Base-by-base conservation (phyloP, 1,139 yeast species). In the Candida albicans region DNA sequence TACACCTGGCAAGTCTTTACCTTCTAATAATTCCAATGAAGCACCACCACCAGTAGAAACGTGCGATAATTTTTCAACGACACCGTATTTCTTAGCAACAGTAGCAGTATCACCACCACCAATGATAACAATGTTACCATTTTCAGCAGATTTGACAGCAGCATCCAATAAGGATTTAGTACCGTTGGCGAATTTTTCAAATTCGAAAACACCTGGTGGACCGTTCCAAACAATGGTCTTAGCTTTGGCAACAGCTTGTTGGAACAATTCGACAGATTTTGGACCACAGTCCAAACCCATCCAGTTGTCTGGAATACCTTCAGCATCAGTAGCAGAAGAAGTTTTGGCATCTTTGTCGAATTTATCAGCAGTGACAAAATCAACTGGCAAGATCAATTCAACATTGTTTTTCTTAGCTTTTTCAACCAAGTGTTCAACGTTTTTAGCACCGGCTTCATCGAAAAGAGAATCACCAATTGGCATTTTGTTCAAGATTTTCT, bases 81-180 rank as follows among this genome's bases (percentile, higher is more conserved):
- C 96, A 65, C 96, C 96, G 71, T 75, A 91, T 79, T 91, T 91
- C 87, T 90, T 90, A 62, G 96, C 96, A 56, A 90, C 98, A 57
- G 98, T 91, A 56, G 98, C 98, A 62, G 98, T 91, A 75, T 91
- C 98, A 80, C 98, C 98, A 82, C 98, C 98, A 70, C 98, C 98
- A 61, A 91, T 86, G 71, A 93, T 93, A 54, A 90, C 96, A 57
- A 96, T 88, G 78, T 89, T 85, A 65, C 96, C 96, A 50, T 80
- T 79, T 68, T 81, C 83, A 59, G 91, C 88, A 52, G 96, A 87
- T 67, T 80, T 77, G 58, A 89, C 95, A 62, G 84, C 84, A 57
- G 93, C 96, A 55, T 84, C 95, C 62, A 91, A 81, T 72, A 90
- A 75, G 49, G 88, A 70, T 77, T 89, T 87, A 65, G 98, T 91